Evolutionary conservation across 176 grass and related monocot genomes (phyloP), one percentile per base, ranked within the genome.

Genomic region (Aegilops tauschii): DNA sequence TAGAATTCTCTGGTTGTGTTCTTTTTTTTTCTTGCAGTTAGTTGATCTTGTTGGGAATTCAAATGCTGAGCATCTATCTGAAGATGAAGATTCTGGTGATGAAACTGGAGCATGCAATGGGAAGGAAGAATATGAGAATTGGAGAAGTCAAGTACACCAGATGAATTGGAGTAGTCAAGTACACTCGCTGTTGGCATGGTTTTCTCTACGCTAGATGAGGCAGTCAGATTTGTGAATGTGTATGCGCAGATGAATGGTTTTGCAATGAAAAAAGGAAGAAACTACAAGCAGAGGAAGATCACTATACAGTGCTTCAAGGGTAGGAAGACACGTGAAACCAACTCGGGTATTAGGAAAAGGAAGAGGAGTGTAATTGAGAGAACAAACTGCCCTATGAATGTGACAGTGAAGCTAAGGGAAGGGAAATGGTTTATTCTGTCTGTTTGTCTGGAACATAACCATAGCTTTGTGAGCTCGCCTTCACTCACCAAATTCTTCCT

Each of bases 161-260:
- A 83, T 40, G 81, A 83, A 73, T 13, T 83, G 49, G 32, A 73
- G 12, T 73, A 73, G 69, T 36, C 34, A 73, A 36, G 16, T n/a
- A 47, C 68, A 61, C 81, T 69, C 18, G 81, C 29, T 36, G 81
- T 73, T 83, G 81, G 81, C 13, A 83, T 83, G 81, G 14, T 42
- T 8, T 73, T 83, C 40, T 4, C 69, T 17, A 73, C 54, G 42
- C n/a, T 83, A 40, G 68, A 73, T 6, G 81, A 61, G 1, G 81
- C 81, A 42, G 52, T 61, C 17, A 14, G 67, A 20, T 83, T 73
- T 73, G 40, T 83, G 34, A 73, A 29, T 73, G 34, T 83, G 12
- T 73, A 83, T 73, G 69, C 34, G 14, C 21, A 73, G 40, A 27
- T 83, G 29, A 39, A 21, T 61, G 81, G 69, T 29, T 83, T 42